Base-by-base conservation (phyloP, 2,329 filamentous ascomycete genomes). In the Colletotrichum lini region DNA sequence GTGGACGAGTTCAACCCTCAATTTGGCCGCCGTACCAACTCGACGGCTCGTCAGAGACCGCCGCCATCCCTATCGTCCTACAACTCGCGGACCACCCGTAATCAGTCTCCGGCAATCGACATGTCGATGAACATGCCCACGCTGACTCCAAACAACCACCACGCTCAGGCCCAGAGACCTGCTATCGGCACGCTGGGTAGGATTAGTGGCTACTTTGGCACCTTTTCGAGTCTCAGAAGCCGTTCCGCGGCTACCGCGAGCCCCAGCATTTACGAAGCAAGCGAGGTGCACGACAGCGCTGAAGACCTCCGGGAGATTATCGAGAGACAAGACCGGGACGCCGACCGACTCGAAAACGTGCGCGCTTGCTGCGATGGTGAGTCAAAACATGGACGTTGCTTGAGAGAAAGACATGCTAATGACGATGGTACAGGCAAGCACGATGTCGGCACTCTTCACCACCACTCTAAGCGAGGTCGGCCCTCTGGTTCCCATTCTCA, bases 321-420 rank as follows among this genome's bases (percentile, higher is more conserved):
- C 76, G 93, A 96, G 82, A 87, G 89, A 73, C 92, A 95, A 78
- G 92, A 96, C 77, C 86, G 90, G 65, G 93, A 95, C 75, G 86
- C 92, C 35, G 93, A 95, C 78, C 88, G 92, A 73, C 87, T 98
- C 77, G 96, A 98, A 86, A 98, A 99, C 80, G 96, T 99, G 74
- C 89, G 96, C 79, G 95, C 96, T 71, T 99, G 96, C 84, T 99
- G 96, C 82, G 96, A 98, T 88, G 96, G 95, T 96, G 88, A 89
- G 92, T 85, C 67, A 56, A 26, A 47, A 38, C n/a, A 42, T 50
- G 21, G 50, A 7, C 26, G 38, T n/a, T 23, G 18, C 47, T 35
- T 35, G 16, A 30, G 10, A n/a, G 30, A 16, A 30, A 10, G 38
- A 64, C n/a, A 62, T 65, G 79, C 77, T 81, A 75, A 78, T 61